These are phyloP conservation scores for Fusarium sp. DNA, from an alignment of 2,329 filamentous ascomycete species.

Conservation along the genomic window DNA sequence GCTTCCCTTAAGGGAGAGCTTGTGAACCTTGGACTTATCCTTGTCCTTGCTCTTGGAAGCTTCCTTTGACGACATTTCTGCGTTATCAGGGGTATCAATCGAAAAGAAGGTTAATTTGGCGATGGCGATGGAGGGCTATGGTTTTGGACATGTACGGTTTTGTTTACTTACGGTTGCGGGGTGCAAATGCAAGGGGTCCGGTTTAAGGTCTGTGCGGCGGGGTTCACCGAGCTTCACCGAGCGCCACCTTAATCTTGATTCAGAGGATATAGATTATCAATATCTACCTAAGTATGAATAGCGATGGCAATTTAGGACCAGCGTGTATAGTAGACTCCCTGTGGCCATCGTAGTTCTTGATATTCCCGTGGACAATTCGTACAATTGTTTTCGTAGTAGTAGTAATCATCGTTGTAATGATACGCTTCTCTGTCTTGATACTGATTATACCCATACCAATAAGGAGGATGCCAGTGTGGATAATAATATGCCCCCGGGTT, in stretches of 20 bases:
- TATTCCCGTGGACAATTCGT: not conserved
- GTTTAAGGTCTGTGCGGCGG: conserved; percentile 42
- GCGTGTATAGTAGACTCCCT: conserved; percentile 22
- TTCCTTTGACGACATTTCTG: conserved; percentile 49
- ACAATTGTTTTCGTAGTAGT: not conserved
- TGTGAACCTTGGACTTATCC: conserved; percentile 91
- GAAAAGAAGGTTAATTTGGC: not conserved
- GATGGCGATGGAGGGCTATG: not conserved
- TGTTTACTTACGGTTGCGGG: conserved; percentile 48
- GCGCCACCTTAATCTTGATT: conserved; percentile 19
- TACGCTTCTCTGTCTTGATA: not conserved
- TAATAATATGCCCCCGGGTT: not conserved
- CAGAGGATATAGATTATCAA: not conserved
- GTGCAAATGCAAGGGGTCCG: conserved; percentile 23
- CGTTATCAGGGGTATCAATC: not conserved
- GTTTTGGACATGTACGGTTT: conserved; percentile 24
- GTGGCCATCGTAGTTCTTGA: conserved; percentile 21
- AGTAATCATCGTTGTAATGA: not conserved
- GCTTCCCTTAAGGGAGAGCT: conserved; percentile 86
- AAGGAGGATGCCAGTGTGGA: not conserved
- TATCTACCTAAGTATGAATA: not conserved
- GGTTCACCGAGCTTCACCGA: conserved; percentile 41
- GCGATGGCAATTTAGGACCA: not conserved
- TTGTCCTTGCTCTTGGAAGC: conserved; percentile 54
- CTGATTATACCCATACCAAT: not conserved